phyloP scores from a whole-genome alignment of 345 rosid species.

The Gossypioides kirkii region DNA sequence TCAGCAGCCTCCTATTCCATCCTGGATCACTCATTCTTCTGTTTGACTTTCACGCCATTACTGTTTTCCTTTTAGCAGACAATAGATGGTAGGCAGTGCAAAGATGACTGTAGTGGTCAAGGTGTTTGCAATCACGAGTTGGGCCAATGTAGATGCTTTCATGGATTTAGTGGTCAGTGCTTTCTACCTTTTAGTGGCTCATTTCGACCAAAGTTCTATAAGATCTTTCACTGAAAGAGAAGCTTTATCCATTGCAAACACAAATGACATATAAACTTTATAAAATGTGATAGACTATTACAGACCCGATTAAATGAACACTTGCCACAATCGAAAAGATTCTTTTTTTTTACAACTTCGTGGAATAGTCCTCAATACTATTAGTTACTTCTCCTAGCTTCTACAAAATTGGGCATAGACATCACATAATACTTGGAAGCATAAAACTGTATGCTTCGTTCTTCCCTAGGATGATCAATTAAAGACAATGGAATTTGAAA shows the following conservation, averaged over 20 bases:
- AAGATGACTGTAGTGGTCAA: constrained; percentile 64
- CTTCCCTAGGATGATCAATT: not conserved
- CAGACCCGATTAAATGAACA: constrained; percentile 2
- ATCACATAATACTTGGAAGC: not conserved
- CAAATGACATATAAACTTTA: not conserved
- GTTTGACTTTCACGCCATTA: not conserved
- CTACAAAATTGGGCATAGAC: not conserved
- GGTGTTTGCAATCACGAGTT: constrained; percentile 84
- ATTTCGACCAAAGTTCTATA: not conserved
- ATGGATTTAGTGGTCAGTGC: constrained; percentile 67
- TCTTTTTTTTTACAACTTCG: too few relatives aligned
- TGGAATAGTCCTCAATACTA: not conserved
- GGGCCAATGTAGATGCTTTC: constrained; percentile 88
- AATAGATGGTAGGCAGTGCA: constrained; percentile 64
- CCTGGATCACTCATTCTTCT: too few relatives aligned
- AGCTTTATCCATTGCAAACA: not conserved
- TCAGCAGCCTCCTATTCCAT: too few relatives aligned
- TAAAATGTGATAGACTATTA: not conserved
- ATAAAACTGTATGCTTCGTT: not conserved
- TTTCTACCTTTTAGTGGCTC: not conserved
- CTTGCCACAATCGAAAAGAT: not conserved
- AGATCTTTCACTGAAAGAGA: not conserved
- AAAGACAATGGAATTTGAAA: not conserved
- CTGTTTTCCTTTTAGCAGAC: constrained; percentile 39
- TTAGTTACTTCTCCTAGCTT: not conserved